phyloP scores from a whole-genome alignment of 1,284 basidiomycete genomes.

The Cystobasidium sp. region DNA sequence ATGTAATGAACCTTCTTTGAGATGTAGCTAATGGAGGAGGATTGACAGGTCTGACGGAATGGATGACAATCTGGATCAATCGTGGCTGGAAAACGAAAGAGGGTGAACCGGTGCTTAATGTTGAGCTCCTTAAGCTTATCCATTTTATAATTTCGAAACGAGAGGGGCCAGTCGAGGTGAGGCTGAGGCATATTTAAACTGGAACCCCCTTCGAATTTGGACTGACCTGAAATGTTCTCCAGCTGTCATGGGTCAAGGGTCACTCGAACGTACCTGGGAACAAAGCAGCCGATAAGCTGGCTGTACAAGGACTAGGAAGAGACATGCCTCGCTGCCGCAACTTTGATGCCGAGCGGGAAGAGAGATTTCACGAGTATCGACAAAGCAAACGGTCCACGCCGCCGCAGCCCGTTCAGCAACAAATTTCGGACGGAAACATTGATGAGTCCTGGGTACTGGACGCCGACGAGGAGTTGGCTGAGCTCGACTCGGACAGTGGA shows the following conservation, averaged over 20 bases:
- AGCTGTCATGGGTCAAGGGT: constrained; percentile 69
- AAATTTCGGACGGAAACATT: neutral
- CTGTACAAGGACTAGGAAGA: constrained; percentile 62
- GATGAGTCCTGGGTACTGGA: constrained; percentile 29
- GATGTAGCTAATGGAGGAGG: neutral
- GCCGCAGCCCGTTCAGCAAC: neutral
- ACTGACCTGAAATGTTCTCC: neutral
- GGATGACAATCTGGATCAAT: constrained; percentile 19
- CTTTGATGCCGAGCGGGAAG: constrained; percentile 21
- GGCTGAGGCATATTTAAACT: no score
- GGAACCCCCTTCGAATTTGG: no score
- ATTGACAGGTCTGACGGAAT: constrained; percentile 2
- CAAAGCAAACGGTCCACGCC: neutral
- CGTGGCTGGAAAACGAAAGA: constrained; percentile 61
- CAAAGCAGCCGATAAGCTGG: constrained; percentile 73
- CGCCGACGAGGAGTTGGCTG: constrained; percentile 31
- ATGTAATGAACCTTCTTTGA: neutral
- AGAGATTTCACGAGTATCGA: constrained; percentile 10
- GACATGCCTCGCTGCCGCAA: neutral
- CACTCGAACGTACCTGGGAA: constrained; percentile 74
- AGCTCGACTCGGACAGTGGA: no score
- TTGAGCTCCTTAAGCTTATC: constrained; percentile 67
- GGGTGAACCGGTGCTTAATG: constrained; percentile 68
- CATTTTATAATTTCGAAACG: constrained; percentile 41
- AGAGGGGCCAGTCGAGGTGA: constrained; percentile 24